phyloP scores from a whole-genome alignment of 176 grass and related monocot genomes.

The Phyllostachys edulis region DNA sequence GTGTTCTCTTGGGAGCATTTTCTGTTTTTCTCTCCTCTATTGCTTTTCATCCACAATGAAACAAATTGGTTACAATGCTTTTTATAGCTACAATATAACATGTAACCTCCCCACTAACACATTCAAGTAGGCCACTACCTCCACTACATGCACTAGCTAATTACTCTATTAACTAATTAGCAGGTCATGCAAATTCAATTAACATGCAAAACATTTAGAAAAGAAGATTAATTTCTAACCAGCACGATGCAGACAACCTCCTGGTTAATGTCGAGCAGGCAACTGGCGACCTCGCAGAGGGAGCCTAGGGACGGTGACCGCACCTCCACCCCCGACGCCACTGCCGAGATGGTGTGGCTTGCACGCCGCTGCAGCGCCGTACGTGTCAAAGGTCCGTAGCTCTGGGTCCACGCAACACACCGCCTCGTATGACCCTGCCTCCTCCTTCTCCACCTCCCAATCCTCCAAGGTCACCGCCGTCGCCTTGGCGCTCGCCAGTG shows the following conservation, averaged over 20 bases:
- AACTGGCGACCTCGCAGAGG: conserved; percentile 51
- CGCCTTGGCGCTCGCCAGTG: not conserved
- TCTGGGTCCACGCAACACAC: conserved; percentile 53
- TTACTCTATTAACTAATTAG: too few relatives aligned
- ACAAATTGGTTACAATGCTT: too few relatives aligned
- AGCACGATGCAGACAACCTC: conserved; percentile 56
- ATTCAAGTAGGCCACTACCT: too few relatives aligned
- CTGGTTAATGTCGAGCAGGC: conserved; percentile 65
- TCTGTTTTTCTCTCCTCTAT: too few relatives aligned
- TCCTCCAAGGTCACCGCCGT: not conserved
- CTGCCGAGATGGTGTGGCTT: conserved; percentile 46
- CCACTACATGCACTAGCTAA: too few relatives aligned
- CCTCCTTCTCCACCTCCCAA: not conserved
- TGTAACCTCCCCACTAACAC: too few relatives aligned
- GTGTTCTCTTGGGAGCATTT: too few relatives aligned
- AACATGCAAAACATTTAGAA: too few relatives aligned
- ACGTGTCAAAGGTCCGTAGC: conserved; percentile 49
- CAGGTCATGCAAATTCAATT: too few relatives aligned
- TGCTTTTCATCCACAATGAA: too few relatives aligned
- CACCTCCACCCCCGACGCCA: conserved; percentile 56
- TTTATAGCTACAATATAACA: too few relatives aligned
- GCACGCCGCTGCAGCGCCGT: conserved; percentile 45
- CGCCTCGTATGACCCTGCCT: conserved; percentile 54
- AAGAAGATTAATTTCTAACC: too few relatives aligned
- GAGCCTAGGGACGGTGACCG: conserved; percentile 50